Conservation (phyloP, 306 rosid species). For the Cucurbita argyrosperma region DNA sequence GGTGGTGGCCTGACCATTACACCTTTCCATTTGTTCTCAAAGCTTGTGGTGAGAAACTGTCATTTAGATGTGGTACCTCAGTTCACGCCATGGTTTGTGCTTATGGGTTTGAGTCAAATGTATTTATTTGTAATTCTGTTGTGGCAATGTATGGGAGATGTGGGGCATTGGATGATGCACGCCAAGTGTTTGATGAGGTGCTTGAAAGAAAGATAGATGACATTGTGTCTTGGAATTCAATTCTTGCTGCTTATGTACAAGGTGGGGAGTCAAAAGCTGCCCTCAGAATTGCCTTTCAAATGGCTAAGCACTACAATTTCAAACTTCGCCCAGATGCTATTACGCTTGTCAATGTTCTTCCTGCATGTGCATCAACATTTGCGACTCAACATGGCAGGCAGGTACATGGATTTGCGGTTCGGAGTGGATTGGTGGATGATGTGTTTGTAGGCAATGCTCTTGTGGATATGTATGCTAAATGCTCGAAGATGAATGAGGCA, state of each 20-base stretch:
- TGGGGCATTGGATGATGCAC: constrained; percentile 26
- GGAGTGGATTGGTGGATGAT: constrained; percentile 55
- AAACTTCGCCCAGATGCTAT: constrained; percentile 36
- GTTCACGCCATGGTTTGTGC: constrained; percentile 31
- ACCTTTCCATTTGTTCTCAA: constrained; percentile 62
- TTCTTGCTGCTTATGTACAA: constrained; percentile 41
- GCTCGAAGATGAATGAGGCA: constrained; percentile 58
- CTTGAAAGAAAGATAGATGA: constrained; percentile 38
- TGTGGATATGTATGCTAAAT: constrained; percentile 72
- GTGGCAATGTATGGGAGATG: constrained; percentile 69
- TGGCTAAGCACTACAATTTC: constrained; percentile 12
- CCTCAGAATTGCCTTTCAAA: constrained; percentile 24
- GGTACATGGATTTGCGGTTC: constrained; percentile 47
- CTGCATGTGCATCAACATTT: constrained; percentile 49
- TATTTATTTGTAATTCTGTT: constrained; percentile 63
- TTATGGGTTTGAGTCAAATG: constrained; percentile 42
- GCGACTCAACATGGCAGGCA: constrained; percentile 35
- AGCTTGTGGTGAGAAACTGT: constrained; percentile 42
- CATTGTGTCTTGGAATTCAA: constrained; percentile 69
- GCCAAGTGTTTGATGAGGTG: constrained; percentile 51
- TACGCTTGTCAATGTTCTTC: constrained; percentile 61
- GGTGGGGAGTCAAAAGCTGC: constrained; percentile 24
- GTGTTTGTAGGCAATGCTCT: constrained; percentile 70
- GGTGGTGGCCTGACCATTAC: constrained; percentile 65
- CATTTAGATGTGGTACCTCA: constrained; percentile 25